Evolutionary conservation across 345 rosid species (phyloP), one percentile per base, ranked within the genome.

Genomic region (Barbarea vulgaris): DNA sequence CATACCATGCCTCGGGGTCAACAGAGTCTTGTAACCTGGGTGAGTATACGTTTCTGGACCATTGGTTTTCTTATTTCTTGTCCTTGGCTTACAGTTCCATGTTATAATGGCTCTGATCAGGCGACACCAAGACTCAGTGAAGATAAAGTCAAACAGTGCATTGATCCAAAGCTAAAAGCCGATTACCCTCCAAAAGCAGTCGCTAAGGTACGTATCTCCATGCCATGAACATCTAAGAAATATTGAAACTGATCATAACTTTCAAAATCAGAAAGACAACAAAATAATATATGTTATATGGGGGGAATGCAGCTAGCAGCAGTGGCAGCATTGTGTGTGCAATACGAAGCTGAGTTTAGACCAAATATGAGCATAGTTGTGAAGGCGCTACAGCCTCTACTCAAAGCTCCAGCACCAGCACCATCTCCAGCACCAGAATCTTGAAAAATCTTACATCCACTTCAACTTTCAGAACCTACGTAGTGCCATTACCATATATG

Each of bases 91-190:
- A 79, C 48, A 7, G 12, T 5, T 11, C 3, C 7, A 46, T 74
- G 67, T 44, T 51, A 30, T 21, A n/a, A n/a, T 54, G 56, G 47
- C 57, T 73, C 30, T 73, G 47, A 59, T 70, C 67, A 94, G 98
- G 98, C 98, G 36, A 94, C 98, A 63, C 98, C 98, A 55, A 90
- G 98, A 75, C 84, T 94, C 67, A 94, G 98, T 50, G 98, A 94
- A 77, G 98, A 91, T 88, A 94, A 94, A 72, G 98, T 94, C 28
- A 94, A 88, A 69, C 96, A 94, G 62, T 94, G 98, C 76, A 97
- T 94, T 13, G 98, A 94, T 85, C 98, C 97, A 60, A 94, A 91
- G 87, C 87, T 94, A 64, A 88, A 87, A 72, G 89, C 91, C n/a
- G 96, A 94, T n/a, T 91, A 87, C 76, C 96, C 97, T 44, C 91